Evolutionary conservation across 768 basidiomycete genomes (phyloP), one percentile per base, ranked within the genome.

Genomic region (Rossbeevera mucosa): DNA sequence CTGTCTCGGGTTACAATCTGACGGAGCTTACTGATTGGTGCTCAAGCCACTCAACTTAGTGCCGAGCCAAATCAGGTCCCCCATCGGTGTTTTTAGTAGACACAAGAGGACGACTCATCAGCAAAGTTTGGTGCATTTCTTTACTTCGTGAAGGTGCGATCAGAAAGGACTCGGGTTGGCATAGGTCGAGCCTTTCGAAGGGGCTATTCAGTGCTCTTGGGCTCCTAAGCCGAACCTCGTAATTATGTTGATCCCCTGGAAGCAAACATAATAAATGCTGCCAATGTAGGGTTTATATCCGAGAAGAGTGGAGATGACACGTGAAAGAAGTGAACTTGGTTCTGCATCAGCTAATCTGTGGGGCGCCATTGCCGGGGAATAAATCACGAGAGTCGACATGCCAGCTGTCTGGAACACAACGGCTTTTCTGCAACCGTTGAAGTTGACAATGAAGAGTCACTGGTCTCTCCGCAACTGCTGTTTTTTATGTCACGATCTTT

Each of bases 81-180:
- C n/a, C n/a, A n/a, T n/a, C n/a, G n/a, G n/a, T n/a, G n/a, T n/a
- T n/a, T n/a, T n/a, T n/a, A n/a, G 82, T 78, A 82, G 80, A 64
- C 84, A 81, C 69, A 47, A 25, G n/a, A 42, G 38, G n/a, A 54
- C 28, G 9, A 48, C 16, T n/a, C 47, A 22, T 59, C 48, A 24
- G 53, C 50, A 25, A 33, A 47, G 46, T 28, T 38, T 33, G 21
- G 26, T 29, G 14, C 46, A 51, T 22, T 7, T 36, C 22, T 49
- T 47, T 26, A 59, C 24, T 21, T 48, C 50, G 18, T 56, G 18
- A 25, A 51, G 38, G 26, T 55, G 43, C 22, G 46, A 55, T 47
- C 40, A 49, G 31, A 44, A 47, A 16, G 44, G 24, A 29, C 44
- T 52, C 40, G 44, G 29, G 33, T 44, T 43, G 21, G 33, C 50